Base-by-base conservation (phyloP, 2,329 filamentous ascomycete genomes). In the Penicillium occitanis region DNA sequence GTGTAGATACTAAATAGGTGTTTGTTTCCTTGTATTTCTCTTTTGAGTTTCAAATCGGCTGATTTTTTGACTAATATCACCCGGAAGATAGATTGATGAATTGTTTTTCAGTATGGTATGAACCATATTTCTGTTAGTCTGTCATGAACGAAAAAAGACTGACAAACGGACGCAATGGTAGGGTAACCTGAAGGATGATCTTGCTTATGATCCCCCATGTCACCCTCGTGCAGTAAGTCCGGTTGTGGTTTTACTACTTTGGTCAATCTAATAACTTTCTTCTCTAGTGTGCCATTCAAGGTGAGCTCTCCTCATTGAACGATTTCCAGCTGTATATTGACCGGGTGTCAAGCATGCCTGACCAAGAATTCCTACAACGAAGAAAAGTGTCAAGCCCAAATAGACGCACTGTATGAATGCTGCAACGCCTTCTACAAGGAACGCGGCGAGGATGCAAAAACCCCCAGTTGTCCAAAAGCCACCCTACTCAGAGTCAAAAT, bases 341-440 rank as follows among this genome's bases (percentile, higher is more conserved):
- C 28, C 30, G 60, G 61, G 37, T 73, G 25, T 19, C 19, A 59
- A 96, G 92, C 89, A 71, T 99, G 95, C 74, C 83, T 99, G 68
- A 87, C 87, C 57, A 94, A 89, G 78, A 93, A 93, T 77, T 88
- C 88, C 63, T 98, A 91, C 81, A 87, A 96, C 67, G 93, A 98
- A 79, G 87, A 87, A 51, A 96, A 89, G 74, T 99, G 95, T 78
- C 87, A 90, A 74, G 77, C 81, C 19, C 83, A 92, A 73, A 86
- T 99, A 65, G 89, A 94, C 76, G 91, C 92, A 2, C 82, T 99
- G 28, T 99, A 98, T 78, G 90, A 95, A 71, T 99, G 95, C 80
- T 99, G 95, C 79, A 89, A 93, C 73, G 86, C 87, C 13, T 97
- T 98, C 76, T 98, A 99, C 79, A 82, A 89, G 72, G 85, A 86